Conservation (phyloP, 768 basidiomycete species). For the Mycena maculata region DNA sequence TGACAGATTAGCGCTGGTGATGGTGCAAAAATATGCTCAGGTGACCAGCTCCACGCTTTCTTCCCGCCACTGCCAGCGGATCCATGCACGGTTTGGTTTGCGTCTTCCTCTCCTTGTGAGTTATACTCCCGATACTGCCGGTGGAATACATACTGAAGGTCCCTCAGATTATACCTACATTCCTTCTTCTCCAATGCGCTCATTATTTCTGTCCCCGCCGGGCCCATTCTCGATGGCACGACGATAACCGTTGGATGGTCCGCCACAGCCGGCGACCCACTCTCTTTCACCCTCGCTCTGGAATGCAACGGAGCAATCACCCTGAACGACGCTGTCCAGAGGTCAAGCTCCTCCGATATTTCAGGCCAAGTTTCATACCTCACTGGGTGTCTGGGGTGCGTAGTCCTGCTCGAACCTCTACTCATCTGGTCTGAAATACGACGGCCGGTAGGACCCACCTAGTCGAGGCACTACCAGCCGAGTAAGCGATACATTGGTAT, state of each 20-base stretch:
- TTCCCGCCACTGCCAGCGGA: too few relatives aligned
- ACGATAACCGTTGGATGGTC: slow-evolving; percentile 1
- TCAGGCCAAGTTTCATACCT: not conserved
- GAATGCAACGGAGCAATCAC: not conserved
- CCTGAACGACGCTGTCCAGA: not conserved
- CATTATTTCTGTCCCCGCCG: not conserved
- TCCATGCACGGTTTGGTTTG: too few relatives aligned
- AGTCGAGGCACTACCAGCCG: not conserved
- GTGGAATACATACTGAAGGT: too few relatives aligned
- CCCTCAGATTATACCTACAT: too few relatives aligned
- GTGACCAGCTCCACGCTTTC: too few relatives aligned
- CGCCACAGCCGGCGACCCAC: not conserved
- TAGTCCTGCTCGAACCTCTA: not conserved
- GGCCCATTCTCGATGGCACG: not conserved
- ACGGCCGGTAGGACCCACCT: not conserved
- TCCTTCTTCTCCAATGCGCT: too few relatives aligned
- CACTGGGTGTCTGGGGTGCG: not conserved
- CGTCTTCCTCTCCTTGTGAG: too few relatives aligned
- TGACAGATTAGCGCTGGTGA: too few relatives aligned
- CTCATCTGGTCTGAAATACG: not conserved
- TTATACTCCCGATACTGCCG: too few relatives aligned
- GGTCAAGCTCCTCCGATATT: not conserved
- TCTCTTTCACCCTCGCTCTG: not conserved
- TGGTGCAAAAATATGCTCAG: too few relatives aligned
- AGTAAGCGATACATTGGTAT: not conserved